A percentile compares a stretch with the other conserved stretches of the same genome.
Conservation (phyloP, 345 rosid species). For the Salix viminalis region DNA sequence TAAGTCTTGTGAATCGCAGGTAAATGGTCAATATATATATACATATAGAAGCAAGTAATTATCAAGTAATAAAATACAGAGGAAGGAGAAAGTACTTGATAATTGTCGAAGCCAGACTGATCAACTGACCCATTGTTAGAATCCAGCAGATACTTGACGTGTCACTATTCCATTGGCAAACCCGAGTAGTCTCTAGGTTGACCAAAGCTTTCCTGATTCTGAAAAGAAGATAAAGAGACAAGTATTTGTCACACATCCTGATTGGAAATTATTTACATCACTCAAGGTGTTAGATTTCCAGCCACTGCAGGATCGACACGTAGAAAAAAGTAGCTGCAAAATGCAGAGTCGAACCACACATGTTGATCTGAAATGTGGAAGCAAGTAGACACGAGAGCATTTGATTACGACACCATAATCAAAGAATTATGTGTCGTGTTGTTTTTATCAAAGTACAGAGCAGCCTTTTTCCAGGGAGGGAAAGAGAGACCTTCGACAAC, state of each 20-base stretch:
- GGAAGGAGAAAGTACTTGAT: conserved; percentile 1
- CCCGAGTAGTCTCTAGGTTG: background rate
- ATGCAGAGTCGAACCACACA: background rate
- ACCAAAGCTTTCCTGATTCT: background rate
- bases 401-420: background rate
- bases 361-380: background rate
- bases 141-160: conserved; percentile 7
- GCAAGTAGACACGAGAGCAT: background rate
- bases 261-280: background rate
- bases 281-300: background rate
- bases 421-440: background rate
- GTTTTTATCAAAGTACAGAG: conserved; percentile 5
- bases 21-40: too few relatives aligned
- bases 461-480: conserved; percentile 6
- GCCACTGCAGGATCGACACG: background rate
- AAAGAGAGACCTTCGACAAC: conserved; percentile 1
- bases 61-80: background rate
- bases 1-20: too few relatives aligned
- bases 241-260: background rate
- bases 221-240: background rate
- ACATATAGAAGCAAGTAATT: too few relatives aligned
- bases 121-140: background rate
- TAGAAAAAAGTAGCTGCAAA: background rate
- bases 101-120: background rate
- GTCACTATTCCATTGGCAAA: conserved; percentile 18